These are phyloP conservation scores for Fonsecaea nubica DNA, from an alignment of 2,329 filamentous ascomycete genomes.

Conservation along the genomic window DNA sequence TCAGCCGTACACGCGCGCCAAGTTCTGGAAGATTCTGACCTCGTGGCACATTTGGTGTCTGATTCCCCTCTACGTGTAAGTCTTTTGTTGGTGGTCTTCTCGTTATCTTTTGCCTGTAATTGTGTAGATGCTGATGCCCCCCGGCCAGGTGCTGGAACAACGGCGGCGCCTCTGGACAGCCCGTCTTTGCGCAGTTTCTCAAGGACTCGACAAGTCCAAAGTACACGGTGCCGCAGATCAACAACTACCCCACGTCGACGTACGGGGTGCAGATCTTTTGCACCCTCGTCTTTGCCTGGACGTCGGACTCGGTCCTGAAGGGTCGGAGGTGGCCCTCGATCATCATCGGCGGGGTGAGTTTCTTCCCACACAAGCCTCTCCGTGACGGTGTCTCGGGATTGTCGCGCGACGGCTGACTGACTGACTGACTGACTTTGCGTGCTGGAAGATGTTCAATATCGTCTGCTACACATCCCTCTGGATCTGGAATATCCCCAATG, in stretches of 20 bases:
- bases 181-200: slow-evolving; percentile 36
- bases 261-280: slow-evolving; percentile 33
- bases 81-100: not conserved
- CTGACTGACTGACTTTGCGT: too few species aligned
- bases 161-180: slow-evolving; percentile 22
- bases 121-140: slow-evolving; percentile 1
- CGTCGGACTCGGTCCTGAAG: slow-evolving; percentile 33
- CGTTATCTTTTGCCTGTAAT: too few species aligned
- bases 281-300: slow-evolving; percentile 34
- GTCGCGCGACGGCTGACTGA: too few species aligned
- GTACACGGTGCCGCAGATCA: slow-evolving; percentile 39
- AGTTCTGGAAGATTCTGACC: slow-evolving; percentile 24
- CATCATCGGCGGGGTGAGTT: slow-evolving; percentile 30
- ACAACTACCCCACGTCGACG: slow-evolving; percentile 36
- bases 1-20: slow-evolving; percentile 19
- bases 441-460: slow-evolving; percentile 44
- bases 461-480: slow-evolving; percentile 54
- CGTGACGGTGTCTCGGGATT: too few species aligned
- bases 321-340: slow-evolving; percentile 29
- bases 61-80: slow-evolving; percentile 25
- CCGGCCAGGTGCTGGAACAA: slow-evolving; percentile 16
- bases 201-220: slow-evolving; percentile 42
- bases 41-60: slow-evolving; percentile 29
- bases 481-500: slow-evolving; percentile 57
- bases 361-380: too few species aligned